Evolutionary conservation across 257 asterid genomes (phyloP).

Genomic region (Anisodus acutangulus): DNA sequence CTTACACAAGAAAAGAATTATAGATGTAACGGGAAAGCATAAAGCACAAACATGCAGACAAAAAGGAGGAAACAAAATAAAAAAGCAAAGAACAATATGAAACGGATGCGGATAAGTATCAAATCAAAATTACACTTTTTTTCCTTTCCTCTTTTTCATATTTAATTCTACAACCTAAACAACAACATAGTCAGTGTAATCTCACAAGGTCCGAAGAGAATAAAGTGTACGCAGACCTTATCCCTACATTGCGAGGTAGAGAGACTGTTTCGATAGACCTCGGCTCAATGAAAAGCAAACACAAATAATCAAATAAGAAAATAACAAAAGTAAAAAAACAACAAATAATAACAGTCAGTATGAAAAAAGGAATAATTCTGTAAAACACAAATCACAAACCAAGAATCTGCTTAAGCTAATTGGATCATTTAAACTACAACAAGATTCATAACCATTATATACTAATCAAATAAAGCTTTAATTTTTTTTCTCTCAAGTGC

Average conservation of each 20-base stretch:
- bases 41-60: slow-evolving; percentile 36
- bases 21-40: slow-evolving; percentile 35
- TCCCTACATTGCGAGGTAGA: too few relatives aligned
- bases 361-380: neutral
- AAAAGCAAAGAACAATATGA: slow-evolving; percentile 34
- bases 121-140: slow-evolving; percentile 36
- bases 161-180: neutral
- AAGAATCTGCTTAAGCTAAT: neutral
- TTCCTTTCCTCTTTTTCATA: slow-evolving; percentile 33
- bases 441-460: neutral
- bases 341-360: too few relatives aligned
- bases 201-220: too few relatives aligned
- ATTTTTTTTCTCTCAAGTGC: neutral
- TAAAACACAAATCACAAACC: slow-evolving; percentile 31
- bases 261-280: too few relatives aligned
- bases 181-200: too few relatives aligned
- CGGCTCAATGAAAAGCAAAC: too few relatives aligned
- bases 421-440: neutral
- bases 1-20: slow-evolving; percentile 51
- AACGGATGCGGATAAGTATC: slow-evolving; percentile 42
- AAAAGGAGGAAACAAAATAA: slow-evolving; percentile 2
- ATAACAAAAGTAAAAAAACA: too few relatives aligned
- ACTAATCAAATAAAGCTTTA: neutral
- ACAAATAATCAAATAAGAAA: too few relatives aligned
- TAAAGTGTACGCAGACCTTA: too few relatives aligned